phyloP scores from a whole-genome alignment of 2,329 filamentous ascomycete genomes.

The Tolypocladium amazonense region DNA sequence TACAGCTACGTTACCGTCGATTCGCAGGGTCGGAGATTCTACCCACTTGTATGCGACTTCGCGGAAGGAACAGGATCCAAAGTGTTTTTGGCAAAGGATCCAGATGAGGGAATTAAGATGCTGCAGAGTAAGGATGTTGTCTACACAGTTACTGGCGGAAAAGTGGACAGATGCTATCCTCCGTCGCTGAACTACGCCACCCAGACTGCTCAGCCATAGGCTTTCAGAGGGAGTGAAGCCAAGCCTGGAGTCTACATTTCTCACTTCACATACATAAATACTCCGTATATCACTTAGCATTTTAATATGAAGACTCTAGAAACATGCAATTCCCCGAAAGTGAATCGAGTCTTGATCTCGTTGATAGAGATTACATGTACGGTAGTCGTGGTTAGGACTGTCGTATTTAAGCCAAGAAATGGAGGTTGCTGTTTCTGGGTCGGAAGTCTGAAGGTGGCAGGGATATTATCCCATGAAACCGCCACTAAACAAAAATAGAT shows the following conservation, averaged over 20 bases:
- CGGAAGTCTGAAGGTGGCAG: too few relatives aligned
- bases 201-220: background rate
- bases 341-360: too few relatives aligned
- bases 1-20: slow-evolving; percentile 11
- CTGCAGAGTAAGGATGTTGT: slow-evolving; percentile 12
- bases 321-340: too few relatives aligned
- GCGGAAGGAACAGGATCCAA: slow-evolving; percentile 8
- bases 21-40: slow-evolving; percentile 11
- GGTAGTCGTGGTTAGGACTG: too few relatives aligned
- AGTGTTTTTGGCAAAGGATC: slow-evolving; percentile 16
- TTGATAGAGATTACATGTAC: too few relatives aligned
- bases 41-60: slow-evolving; percentile 18
- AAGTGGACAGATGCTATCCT: slow-evolving; percentile 6
- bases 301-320: background rate
- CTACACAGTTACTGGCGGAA: slow-evolving; percentile 16
- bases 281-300: background rate
- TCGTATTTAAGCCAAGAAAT: too few relatives aligned
- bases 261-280: background rate
- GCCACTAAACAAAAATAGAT: too few relatives aligned
- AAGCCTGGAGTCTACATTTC: background rate
- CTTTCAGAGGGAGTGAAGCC: background rate
- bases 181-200: background rate
- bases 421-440: too few relatives aligned
- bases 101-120: slow-evolving; percentile 9
- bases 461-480: too few relatives aligned